A percentile compares a stretch with the other conserved stretches of the same genome.
phyloP scores from a whole-genome alignment of 2,329 filamentous ascomycete species.

The Hymenoscyphus fraxineus region DNA sequence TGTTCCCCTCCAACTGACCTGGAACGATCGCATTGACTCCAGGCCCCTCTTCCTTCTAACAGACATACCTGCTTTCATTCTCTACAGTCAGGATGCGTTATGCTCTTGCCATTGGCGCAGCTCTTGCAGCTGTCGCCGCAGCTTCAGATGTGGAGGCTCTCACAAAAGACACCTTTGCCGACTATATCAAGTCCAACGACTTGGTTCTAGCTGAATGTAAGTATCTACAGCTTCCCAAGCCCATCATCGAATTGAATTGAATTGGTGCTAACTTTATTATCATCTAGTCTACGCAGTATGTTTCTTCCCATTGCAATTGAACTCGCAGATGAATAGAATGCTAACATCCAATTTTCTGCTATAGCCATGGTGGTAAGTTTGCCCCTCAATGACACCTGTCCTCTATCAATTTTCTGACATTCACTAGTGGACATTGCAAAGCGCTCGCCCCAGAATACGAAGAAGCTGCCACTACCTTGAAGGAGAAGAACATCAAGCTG shows the following conservation, averaged over 20 bases:
- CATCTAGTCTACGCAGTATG: conserved; percentile 82
- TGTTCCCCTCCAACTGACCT: background rate
- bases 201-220: conserved; percentile 92
- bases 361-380: conserved; percentile 37
- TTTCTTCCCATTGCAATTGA: conserved; percentile 47
- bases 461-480: conserved; percentile 76
- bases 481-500: conserved; percentile 82
- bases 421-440: conserved; percentile 79
- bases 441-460: conserved; percentile 91
- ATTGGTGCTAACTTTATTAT: conserved; percentile 19
- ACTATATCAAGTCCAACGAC: conserved; percentile 80
- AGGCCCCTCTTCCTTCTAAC: conserved; percentile 14
- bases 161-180: conserved; percentile 80
- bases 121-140: conserved; percentile 51
- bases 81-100: conserved; percentile 29
- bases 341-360: conserved; percentile 26
- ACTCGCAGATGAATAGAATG: conserved; percentile 14
- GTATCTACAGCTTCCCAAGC: conserved; percentile 35
- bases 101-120: conserved; percentile 32
- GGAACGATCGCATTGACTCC: conserved; percentile 10
- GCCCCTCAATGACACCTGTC: conserved; percentile 20
- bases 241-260: background rate
- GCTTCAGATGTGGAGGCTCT: conserved; percentile 82
- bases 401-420: conserved; percentile 28
- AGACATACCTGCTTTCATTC: conserved; percentile 5